Conservation (phyloP, 768 basidiomycete species). For the Dioszegia crocea region DNA sequence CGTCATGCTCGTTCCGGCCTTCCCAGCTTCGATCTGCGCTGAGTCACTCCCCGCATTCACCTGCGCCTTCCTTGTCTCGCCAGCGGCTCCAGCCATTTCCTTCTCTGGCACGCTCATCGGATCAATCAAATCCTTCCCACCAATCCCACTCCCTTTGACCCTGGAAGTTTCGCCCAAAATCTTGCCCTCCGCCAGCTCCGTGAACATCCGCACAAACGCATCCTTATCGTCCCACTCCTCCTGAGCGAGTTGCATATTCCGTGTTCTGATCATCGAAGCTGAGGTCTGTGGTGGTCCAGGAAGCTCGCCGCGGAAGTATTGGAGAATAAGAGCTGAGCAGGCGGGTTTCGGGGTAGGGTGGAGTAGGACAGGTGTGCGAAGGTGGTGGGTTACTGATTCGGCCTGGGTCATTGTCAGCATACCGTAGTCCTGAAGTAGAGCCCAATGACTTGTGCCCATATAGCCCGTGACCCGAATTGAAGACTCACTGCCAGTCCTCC, state of each 20-base stretch:
- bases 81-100: not conserved
- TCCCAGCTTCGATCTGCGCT: not conserved
- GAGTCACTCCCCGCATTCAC: constrained; percentile 1
- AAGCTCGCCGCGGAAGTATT: constrained; percentile 64
- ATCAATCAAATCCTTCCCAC: constrained; percentile 8
- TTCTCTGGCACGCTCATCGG: not conserved
- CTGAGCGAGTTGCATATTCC: not conserved
- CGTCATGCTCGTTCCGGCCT: no score
- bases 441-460: no score
- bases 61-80: not conserved
- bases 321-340: constrained; percentile 66
- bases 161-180: constrained; percentile 46
- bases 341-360: constrained; percentile 76
- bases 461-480: no score
- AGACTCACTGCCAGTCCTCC: constrained; percentile 69
- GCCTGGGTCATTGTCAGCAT: constrained; percentile 57
- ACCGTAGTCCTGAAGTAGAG: no score
- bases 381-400: constrained; percentile 73
- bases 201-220: constrained; percentile 47
- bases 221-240: constrained; percentile 49
- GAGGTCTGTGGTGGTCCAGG: constrained; percentile 42
- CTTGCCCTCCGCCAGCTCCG: constrained; percentile 19
- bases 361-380: constrained; percentile 74
- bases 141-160: not conserved
- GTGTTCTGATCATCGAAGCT: not conserved